Percentiles rank a stretch among this genome's conserved stretches.
Evolutionary conservation across 768 basidiomycete species (phyloP).

Genomic region (Leccinum aurantiacum): DNA sequence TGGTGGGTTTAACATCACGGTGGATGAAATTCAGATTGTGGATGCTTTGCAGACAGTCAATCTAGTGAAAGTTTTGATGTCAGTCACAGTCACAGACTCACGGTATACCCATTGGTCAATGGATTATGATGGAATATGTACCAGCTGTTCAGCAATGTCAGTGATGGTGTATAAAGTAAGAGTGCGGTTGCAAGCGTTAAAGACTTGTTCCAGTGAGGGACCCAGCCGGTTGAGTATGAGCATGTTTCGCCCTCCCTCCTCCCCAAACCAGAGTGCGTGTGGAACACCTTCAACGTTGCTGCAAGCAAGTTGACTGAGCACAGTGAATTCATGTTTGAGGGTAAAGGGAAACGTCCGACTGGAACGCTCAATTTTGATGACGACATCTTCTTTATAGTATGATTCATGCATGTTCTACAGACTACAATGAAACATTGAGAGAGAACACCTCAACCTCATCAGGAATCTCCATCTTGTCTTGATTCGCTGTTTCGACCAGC

Average conservation of each 20-base stretch:
- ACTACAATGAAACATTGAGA: too few species aligned
- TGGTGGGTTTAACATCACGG: background rate
- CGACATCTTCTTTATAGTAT: background rate
- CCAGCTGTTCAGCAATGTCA: too few species aligned
- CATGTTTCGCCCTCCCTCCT: background rate
- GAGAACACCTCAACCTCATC: too few species aligned
- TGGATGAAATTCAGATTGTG: background rate
- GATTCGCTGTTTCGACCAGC: too few species aligned
- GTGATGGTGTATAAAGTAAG: too few species aligned
- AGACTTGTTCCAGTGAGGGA: background rate
- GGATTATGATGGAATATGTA: too few species aligned
- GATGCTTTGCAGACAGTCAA: background rate
- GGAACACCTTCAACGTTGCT: background rate
- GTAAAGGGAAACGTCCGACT: background rate
- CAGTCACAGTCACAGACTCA: background rate
- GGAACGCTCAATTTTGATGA: background rate
- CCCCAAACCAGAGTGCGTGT: background rate
- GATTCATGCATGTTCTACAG: too few species aligned
- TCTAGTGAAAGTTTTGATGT: background rate
- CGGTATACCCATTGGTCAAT: too few species aligned
- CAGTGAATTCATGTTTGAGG: background rate
- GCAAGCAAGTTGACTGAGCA: background rate
- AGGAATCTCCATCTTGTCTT: too few species aligned
- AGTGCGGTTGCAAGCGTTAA: background rate
- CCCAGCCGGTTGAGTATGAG: background rate